These are phyloP conservation scores for Fraxinus pennsylvanica DNA, from an alignment of 257 asterid genomes.

Conservation along the genomic window DNA sequence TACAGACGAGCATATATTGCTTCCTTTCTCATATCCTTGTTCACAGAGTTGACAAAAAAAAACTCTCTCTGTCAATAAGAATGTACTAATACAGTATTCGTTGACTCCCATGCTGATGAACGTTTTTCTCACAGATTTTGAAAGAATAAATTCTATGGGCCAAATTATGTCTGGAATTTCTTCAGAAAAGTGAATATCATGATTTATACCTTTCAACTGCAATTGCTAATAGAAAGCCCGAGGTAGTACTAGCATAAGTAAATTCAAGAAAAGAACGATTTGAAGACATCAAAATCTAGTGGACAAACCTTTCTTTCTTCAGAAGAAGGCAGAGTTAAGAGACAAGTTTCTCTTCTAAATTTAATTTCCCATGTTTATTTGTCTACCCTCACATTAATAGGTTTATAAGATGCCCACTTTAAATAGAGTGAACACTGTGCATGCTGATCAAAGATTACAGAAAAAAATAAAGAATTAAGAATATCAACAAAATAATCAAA, in stretches of 20 bases:
- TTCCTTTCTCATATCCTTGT: neutral
- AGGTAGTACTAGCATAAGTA: constrained; percentile 9
- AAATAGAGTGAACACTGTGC: neutral
- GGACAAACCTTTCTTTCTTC: neutral
- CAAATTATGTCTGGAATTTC: neutral
- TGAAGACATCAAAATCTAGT: neutral
- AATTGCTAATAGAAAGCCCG: neutral
- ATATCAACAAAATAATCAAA: constrained; percentile 10
- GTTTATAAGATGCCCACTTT: constrained; percentile 9
- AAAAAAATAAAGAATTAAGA: neutral
- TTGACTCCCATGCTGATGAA: neutral
- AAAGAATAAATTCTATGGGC: neutral
- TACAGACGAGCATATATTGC: neutral
- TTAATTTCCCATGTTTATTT: neutral
- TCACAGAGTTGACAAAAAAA: neutral
- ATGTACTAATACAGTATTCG: neutral
- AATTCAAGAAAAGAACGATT: constrained; percentile 2
- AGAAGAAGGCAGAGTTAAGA: constrained; percentile 8
- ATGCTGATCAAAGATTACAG: constrained; percentile 1
- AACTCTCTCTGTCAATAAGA: neutral
- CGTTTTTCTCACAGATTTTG: neutral
- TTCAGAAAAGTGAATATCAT: constrained; percentile 1
- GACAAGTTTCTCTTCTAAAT: constrained; percentile 11
- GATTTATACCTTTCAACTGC: neutral
- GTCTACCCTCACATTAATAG: neutral